Evolutionary conservation across 495 filamentous ascomycete species (phyloP), one percentile per base, ranked within the genome.

Genomic region (Lichina pygmaea): DNA sequence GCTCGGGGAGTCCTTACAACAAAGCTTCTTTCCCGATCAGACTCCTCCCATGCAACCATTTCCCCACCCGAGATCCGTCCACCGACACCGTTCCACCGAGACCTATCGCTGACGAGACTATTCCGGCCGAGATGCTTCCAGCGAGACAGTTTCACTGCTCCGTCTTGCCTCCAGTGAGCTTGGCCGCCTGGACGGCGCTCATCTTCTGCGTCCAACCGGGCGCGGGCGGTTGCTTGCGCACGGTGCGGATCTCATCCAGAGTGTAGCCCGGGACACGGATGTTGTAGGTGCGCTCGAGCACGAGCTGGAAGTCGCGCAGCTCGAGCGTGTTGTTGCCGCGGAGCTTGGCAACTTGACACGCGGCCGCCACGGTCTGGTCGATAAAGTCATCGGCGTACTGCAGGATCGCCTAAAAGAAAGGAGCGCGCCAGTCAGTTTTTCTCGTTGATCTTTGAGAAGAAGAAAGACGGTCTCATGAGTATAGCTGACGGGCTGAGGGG

Each of bases 271-370:
- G 92, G 47, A 94, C 82, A 47, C 89, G 81, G 63, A 95, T 95
- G 60, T 95, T 94, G 71, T 91, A 94, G 57, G 84, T 86, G 46
- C 91, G 80, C 63, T 97, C 89, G 13, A 97, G 76, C 24, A 93
- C 76, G 33, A 94, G 76, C 61, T 94, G 89, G 43, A 97, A 71
- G 57, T 97, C 89, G 50, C 84, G 81, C 43, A 93, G 77, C 51
- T 97, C 89, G 7, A 97, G 75, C 0, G 75, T 72, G 46, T 81
- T 79, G 9, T 80, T 83, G n/a, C 78, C 77, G 30, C 89, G 79
- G 41, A 91, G 71, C 60, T 95, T 97, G 53, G 89, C 83, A 44
- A 92, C 74, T 50, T 78, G 78, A 62, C 89, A 97, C 32, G 89
- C 84, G 13, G 72, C 65, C 46, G 76, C 77, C 32, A 93, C 70